Evolutionary conservation across 2,329 filamentous ascomycete species (phyloP), one percentile per base, ranked within the genome.

Genomic region (Diatrype stigma): DNA sequence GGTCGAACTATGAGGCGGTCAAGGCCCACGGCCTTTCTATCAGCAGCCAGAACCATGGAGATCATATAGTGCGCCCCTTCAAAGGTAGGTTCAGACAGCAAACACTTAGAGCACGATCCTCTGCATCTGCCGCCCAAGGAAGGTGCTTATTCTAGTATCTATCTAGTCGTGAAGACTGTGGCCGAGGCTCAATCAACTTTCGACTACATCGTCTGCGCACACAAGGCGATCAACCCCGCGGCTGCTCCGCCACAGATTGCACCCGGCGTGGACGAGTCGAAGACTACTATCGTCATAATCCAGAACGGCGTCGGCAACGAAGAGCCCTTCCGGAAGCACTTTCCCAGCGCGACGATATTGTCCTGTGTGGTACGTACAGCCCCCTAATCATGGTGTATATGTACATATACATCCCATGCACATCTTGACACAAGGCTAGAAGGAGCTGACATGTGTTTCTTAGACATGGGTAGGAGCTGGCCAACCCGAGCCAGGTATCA

Each of bases 271-370:
- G 69, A 72, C 6, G 60, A 60, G 12, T 46, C 48, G 19, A 68
- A 45, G 49, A 84, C 80, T 0, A 73, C 76, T 0, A 77, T 85
- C 38, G 79, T 81, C 7, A 73, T 86, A 1, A 73, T 84, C 16
- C 82, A 86, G 54, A 85, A 85, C 56, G 82, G 82, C 0, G 77
- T 85, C 35, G 75, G 72, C 1, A 83, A 84, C 52, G 82, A 86
- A 60, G 72, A 78, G 10, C 75, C 79, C 16, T 83, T 82, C 47
- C 58, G 65, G 0, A 56, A 61, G 0, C 63, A 66, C 0, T 85
- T 80, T 55, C 79, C 80, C 0, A 49, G 61, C 0, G 77, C 76
- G 30, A 75, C 79, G 0, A 71, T 86, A 21, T 60, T 85, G 6
- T 81, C 77, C 40, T 77, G 75, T 37, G 80, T 84, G 51, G 77